Evolutionary conservation across 192 early-diverging fungal genomes (phyloP).

Genomic region (Ramicandelaber brevisporus): DNA sequence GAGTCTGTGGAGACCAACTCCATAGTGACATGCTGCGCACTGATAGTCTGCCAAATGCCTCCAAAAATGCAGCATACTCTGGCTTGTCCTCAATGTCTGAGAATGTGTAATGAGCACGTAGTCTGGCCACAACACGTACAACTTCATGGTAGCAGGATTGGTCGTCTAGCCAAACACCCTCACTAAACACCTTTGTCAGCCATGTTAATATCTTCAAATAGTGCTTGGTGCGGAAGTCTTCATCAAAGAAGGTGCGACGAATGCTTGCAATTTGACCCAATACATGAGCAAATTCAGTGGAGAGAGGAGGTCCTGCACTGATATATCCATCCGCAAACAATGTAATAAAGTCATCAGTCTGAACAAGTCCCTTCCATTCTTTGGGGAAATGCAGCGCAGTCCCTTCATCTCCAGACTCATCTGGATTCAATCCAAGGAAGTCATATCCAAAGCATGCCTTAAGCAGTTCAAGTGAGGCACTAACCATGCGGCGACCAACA

Average conservation of each 20-base stretch:
- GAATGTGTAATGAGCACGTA: conserved; percentile 57
- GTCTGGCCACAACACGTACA: conserved; percentile 53
- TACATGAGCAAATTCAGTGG: conserved; percentile 47
- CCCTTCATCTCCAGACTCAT: conserved; percentile 55
- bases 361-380: conserved; percentile 49
- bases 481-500: conserved; percentile 12
- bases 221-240: conserved; percentile 36
- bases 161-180: conserved; percentile 32
- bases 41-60: conserved; percentile 5
- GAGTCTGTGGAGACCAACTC: conserved; percentile 47
- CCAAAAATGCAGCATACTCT: conserved; percentile 22
- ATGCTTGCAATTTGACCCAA: conserved; percentile 53
- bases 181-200: conserved; percentile 32
- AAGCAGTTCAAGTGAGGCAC: conserved; percentile 28
- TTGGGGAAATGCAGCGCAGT: conserved; percentile 46
- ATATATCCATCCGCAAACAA: conserved; percentile 42
- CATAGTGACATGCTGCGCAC: conserved; percentile 12
- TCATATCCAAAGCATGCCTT: conserved; percentile 50
- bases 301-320: conserved; percentile 23
- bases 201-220: conserved; percentile 43
- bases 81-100: conserved; percentile 49
- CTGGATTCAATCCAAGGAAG: conserved; percentile 51
- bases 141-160: conserved; percentile 67
- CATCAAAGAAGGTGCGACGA: conserved; percentile 66
- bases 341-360: conserved; percentile 39